A percentile compares a stretch with the other conserved stretches of the same genome.
Evolutionary conservation across 2,329 filamentous ascomycete genomes (phyloP).

Genomic region (Metarhizium guizhouense): DNA sequence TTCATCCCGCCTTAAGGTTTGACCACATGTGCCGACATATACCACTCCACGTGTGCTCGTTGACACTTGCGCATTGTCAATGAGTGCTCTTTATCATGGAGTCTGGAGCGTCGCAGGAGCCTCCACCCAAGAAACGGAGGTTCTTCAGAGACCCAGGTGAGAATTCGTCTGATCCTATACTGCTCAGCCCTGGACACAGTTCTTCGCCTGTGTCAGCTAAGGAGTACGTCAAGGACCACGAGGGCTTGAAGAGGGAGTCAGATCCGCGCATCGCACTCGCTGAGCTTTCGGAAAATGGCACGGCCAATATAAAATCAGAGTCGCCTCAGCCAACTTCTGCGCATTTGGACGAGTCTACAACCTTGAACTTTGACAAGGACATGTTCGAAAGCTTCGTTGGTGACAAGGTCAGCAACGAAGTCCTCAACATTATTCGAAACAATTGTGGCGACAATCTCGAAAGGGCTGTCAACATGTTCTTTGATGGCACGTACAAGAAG

Average conservation of each 20-base stretch:
- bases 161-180: conserved; percentile 15
- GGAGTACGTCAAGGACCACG: conserved; percentile 16
- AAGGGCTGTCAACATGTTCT: conserved; percentile 59
- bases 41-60: neutral
- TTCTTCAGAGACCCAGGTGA: conserved; percentile 27
- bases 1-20: neutral
- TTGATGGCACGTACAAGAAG: conserved; percentile 58
- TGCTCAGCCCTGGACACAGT: conserved; percentile 13
- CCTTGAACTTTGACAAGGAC: conserved; percentile 42
- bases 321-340: conserved; percentile 7
- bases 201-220: conserved; percentile 15
- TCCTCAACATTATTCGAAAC: conserved; percentile 40
- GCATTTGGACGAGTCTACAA: conserved; percentile 14
- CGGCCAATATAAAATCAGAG: conserved; percentile 5
- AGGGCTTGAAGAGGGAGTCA: conserved; percentile 12
- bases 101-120: conserved; percentile 27
- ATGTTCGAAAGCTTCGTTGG: conserved; percentile 53
- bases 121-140: conserved; percentile 35
- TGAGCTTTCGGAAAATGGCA: conserved; percentile 8
- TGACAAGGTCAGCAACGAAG: conserved; percentile 40
- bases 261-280: conserved; percentile 8
- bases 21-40: neutral
- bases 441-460: conserved; percentile 50
- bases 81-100: conserved; percentile 25
- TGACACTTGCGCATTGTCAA: neutral